These are phyloP conservation scores for Macaranga tanarius DNA, from an alignment of 441 rosid species.

Conservation along the genomic window DNA sequence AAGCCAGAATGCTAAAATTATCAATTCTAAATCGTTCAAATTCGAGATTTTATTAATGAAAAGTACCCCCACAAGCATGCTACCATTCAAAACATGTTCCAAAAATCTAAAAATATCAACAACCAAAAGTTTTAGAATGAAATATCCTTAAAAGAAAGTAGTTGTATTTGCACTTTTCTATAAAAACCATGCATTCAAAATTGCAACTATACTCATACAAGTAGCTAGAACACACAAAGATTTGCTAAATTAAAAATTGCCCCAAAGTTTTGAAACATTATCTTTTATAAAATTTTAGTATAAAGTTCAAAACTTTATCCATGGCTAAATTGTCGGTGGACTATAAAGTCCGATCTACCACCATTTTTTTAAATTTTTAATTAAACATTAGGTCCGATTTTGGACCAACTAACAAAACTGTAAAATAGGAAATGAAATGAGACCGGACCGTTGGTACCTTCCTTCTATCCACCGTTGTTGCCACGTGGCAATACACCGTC, in stretches of 20 bases:
- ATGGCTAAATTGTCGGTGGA: constrained; percentile 8
- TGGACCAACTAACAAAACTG: constrained; percentile 36
- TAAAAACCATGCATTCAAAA: background rate
- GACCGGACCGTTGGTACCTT: background rate
- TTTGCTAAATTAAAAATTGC: background rate
- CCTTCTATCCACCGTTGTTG: no score
- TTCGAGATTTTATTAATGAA: no score
- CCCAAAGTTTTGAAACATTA: background rate
- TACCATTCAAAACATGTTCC: no score
- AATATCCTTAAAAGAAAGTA: no score
- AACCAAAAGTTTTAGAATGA: no score
- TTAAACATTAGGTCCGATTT: constrained; percentile 1
- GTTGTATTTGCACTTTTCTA: no score
- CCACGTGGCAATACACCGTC: constrained; percentile 16
- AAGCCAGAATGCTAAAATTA: no score
- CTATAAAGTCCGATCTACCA: background rate
- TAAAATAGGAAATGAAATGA: background rate
- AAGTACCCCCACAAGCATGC: no score
- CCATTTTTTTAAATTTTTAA: background rate
- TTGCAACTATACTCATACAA: background rate
- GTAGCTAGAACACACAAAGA: background rate
- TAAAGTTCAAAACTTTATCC: constrained; percentile 12
- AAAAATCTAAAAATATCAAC: no score
- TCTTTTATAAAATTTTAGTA: background rate
- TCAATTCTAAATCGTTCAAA: no score